Evolutionary conservation across 768 basidiomycete genomes (phyloP).

Genomic region (Phallus indusiatus): DNA sequence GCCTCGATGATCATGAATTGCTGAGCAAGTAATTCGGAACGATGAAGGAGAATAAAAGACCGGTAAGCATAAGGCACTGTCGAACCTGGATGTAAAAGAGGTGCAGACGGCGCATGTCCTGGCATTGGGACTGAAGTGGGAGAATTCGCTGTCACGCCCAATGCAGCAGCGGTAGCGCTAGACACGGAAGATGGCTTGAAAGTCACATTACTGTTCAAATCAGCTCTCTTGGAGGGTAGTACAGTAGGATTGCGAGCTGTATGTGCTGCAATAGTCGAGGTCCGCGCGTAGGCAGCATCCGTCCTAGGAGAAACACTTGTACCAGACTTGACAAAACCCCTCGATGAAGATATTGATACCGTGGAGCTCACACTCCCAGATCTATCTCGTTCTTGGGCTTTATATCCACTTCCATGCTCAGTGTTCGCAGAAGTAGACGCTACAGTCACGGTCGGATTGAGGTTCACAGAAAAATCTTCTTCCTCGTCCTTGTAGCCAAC

Average conservation of each 20-base stretch:
- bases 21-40: constrained; percentile 54
- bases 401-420: background rate
- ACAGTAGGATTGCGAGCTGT: constrained; percentile 28
- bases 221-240: background rate
- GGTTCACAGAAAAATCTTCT: background rate
- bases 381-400: background rate
- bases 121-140: background rate
- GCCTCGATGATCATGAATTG: constrained; percentile 86
- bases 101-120: background rate
- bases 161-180: constrained; percentile 14
- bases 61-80: constrained; percentile 38
- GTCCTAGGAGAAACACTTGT: background rate
- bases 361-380: constrained; percentile 1
- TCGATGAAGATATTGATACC: background rate
- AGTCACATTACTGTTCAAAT: background rate
- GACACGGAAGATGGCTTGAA: background rate
- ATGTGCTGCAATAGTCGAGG: constrained; percentile 36
- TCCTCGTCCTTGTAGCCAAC: background rate
- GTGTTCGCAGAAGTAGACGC: background rate
- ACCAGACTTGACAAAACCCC: background rate
- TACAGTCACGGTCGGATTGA: background rate
- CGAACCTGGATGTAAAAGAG: background rate
- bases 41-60: constrained; percentile 61
- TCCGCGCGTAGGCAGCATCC: background rate
- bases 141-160: constrained; percentile 4